Percentiles rank a stretch among this genome's conserved stretches.
phyloP scores from a whole-genome alignment of 495 filamentous ascomycete genomes.

The Sordaria brevicollis region DNA sequence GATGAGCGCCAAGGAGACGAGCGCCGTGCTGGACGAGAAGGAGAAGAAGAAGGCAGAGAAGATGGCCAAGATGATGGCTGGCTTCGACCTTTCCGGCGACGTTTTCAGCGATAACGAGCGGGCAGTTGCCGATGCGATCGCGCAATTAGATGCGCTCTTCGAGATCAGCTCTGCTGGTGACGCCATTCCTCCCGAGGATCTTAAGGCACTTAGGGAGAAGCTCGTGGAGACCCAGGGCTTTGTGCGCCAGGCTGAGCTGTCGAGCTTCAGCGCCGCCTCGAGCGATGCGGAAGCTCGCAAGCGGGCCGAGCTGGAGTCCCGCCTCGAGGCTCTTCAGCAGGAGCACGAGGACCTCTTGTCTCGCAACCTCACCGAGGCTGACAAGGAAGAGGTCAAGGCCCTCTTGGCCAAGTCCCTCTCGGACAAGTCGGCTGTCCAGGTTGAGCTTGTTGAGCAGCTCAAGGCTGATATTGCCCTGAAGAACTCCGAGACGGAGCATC shows the following conservation, averaged over 20 bases:
- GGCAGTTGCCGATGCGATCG: conserved; percentile 68
- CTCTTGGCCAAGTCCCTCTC: conserved; percentile 66
- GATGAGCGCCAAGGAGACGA: conserved; percentile 90
- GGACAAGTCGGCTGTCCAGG: conserved; percentile 59
- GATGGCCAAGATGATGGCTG: conserved; percentile 99
- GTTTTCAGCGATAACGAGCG: conserved; percentile 86
- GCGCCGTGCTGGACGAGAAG: conserved; percentile 82
- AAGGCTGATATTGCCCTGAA: conserved; percentile 60
- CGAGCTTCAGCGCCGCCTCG: conserved; percentile 43
- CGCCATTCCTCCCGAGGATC: conserved; percentile 67
- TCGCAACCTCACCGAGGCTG: conserved; percentile 65
- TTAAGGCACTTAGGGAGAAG: conserved; percentile 63
- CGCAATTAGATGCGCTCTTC: conserved; percentile 67
- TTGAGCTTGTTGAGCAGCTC: conserved; percentile 59
- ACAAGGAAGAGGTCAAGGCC: conserved; percentile 72
- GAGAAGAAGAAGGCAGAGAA: conserved; percentile 97
- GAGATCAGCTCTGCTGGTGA: conserved; percentile 68
- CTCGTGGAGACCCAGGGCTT: conserved; percentile 85
- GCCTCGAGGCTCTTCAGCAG: conserved; percentile 58
- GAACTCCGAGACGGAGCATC: conserved; percentile 63
- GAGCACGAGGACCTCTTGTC: conserved; percentile 76
- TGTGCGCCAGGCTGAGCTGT: conserved; percentile 84
- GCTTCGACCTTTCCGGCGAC: conserved; percentile 85
- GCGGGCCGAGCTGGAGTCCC: conserved; percentile 61
- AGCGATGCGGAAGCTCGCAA: conserved; percentile 58